phyloP scores from a whole-genome alignment of 345 rosid genomes.

The Gossypium arboreum region DNA sequence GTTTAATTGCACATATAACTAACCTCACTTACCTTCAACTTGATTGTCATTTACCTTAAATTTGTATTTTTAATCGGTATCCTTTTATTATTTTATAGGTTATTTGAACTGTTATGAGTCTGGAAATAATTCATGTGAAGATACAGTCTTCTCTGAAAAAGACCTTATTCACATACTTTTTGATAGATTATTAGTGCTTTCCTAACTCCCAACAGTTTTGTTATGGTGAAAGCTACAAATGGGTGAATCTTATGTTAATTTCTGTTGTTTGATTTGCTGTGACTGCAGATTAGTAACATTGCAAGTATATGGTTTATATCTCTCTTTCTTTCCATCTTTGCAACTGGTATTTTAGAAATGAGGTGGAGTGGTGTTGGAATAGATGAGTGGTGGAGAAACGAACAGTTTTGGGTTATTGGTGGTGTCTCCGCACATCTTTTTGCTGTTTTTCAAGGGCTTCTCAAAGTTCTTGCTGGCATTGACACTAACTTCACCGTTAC shows the following conservation, averaged over 20 bases:
- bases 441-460: conserved; percentile 87
- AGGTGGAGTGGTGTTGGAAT: conserved; percentile 97
- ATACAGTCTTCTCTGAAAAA: background rate
- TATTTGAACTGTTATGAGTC: background rate
- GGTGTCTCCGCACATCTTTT: conserved; percentile 88
- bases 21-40: background rate
- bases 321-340: conserved; percentile 88
- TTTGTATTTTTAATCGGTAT: too few species aligned
- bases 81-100: background rate
- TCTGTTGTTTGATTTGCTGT: conserved; percentile 4
- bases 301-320: conserved; percentile 91
- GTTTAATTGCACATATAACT: background rate
- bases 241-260: background rate
- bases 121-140: background rate
- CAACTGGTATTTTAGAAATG: conserved; percentile 89
- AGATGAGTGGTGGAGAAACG: conserved; percentile 98
- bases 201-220: background rate
- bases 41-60: background rate
- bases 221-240: background rate
- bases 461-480: conserved; percentile 86
- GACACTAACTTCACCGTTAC: conserved; percentile 94
- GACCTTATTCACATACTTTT: background rate
- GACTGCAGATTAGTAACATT: conserved; percentile 77
- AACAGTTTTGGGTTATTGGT: conserved; percentile 95
- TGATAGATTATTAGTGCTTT: background rate